Evolutionary conservation across 305 asterid species (phyloP).

Genomic region (Fraxinus sp.): DNA sequence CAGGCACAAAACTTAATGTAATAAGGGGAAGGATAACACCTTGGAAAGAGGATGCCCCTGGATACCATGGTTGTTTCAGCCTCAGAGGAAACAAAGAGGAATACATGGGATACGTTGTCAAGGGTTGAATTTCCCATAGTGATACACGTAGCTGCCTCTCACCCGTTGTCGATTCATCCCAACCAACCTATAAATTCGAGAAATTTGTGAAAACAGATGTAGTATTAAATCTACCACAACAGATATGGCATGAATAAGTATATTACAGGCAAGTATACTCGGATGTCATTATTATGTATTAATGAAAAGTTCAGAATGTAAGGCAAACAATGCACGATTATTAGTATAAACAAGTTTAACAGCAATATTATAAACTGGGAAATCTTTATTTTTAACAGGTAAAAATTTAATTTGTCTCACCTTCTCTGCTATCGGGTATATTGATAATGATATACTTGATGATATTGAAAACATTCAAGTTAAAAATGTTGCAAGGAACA

Average conservation of each 20-base stretch:
- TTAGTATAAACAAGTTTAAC: background rate
- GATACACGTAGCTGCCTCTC: conserved; percentile 97
- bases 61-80: conserved; percentile 93
- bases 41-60: conserved; percentile 87
- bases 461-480: background rate
- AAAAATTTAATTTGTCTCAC: background rate
- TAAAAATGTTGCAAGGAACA: background rate
- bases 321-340: background rate
- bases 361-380: background rate
- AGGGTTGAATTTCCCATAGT: conserved; percentile 94
- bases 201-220: background rate
- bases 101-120: conserved; percentile 96
- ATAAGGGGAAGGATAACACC: conserved; percentile 43
- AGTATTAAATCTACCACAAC: background rate
- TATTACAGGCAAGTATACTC: background rate
- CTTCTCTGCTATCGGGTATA: background rate
- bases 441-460: background rate
- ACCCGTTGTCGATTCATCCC: conserved; percentile 99
- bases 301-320: background rate
- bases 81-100: conserved; percentile 86
- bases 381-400: background rate
- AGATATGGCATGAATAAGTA: background rate
- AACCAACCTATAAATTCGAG: conserved; percentile 67
- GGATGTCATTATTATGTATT: background rate
- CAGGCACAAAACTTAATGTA: background rate